phyloP scores from a whole-genome alignment of 495 filamentous ascomycete species.

The Aspergillus incahuasiensis region DNA sequence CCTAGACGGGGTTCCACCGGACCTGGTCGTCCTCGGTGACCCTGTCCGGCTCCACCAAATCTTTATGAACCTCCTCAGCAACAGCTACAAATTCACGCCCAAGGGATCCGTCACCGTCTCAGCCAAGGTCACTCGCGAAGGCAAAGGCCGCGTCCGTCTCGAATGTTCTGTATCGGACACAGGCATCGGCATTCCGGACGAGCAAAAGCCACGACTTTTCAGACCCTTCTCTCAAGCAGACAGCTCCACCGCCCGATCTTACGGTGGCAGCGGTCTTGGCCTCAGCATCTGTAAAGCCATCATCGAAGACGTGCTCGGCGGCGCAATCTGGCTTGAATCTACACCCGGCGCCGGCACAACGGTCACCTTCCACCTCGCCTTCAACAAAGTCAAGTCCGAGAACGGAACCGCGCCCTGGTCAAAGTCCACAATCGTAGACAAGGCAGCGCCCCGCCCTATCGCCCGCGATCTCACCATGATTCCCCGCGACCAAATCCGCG shows the following conservation, averaged over 20 bases:
- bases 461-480: constrained; percentile 60
- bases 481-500: constrained; percentile 69
- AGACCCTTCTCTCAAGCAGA: constrained; percentile 89
- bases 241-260: constrained; percentile 78
- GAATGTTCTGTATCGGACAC: constrained; percentile 87
- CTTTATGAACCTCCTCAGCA: constrained; percentile 87
- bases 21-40: constrained; percentile 81
- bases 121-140: constrained; percentile 65
- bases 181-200: constrained; percentile 79
- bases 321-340: constrained; percentile 77
- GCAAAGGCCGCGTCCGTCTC: constrained; percentile 61
- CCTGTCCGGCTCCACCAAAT: constrained; percentile 89
- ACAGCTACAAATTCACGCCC: constrained; percentile 91
- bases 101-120: constrained; percentile 78
- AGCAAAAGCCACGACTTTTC: constrained; percentile 81
- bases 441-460: constrained; percentile 25
- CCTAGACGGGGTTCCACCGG: constrained; percentile 56
- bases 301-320: constrained; percentile 85
- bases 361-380: constrained; percentile 77
- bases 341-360: constrained; percentile 72
- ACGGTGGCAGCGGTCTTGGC: constrained; percentile 85
- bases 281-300: constrained; percentile 93
- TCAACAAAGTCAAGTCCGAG: constrained; percentile 68
- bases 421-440: constrained; percentile 33
- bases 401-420: constrained; percentile 49